A percentile compares a stretch with the other conserved stretches of the same genome.
Conservation (phyloP, 73 alveolate genomes). For the Paramecium pentaurelia region DNA sequence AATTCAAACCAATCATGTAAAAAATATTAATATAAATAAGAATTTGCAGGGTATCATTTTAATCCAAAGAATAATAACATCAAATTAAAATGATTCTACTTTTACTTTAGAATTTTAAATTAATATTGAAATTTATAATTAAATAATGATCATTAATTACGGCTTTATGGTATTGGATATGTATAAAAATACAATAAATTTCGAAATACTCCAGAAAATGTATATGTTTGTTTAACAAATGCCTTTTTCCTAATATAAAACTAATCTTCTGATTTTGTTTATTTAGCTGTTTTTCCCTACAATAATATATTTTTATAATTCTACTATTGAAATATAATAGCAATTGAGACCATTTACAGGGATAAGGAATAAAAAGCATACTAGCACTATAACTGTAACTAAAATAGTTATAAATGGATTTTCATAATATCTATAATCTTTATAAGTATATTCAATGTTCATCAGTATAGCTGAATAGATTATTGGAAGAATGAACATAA, state of each 20-base stretch:
- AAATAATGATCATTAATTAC: neutral
- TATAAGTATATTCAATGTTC: neutral
- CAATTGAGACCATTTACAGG: neutral
- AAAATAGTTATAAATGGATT: constrained; percentile 2
- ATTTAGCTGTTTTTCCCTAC: constrained; percentile 25
- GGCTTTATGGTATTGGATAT: neutral
- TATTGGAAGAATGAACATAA: neutral
- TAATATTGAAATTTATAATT: neutral
- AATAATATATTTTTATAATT: neutral
- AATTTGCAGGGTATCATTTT: neutral
- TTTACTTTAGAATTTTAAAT: neutral
- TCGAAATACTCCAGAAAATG: neutral
- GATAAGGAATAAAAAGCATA: neutral
- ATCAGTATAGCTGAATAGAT: neutral
- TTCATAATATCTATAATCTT: neutral
- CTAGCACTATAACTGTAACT: neutral
- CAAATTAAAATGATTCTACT: neutral
- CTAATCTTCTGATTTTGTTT: neutral
- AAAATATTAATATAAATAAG: neutral
- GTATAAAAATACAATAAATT: neutral
- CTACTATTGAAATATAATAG: neutral
- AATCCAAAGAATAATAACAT: neutral
- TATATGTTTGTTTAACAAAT: neutral
- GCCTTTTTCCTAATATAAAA: neutral
- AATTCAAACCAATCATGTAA: neutral